Conservation (phyloP, 495 filamentous ascomycete genomes). For the Lepraria neglecta region DNA sequence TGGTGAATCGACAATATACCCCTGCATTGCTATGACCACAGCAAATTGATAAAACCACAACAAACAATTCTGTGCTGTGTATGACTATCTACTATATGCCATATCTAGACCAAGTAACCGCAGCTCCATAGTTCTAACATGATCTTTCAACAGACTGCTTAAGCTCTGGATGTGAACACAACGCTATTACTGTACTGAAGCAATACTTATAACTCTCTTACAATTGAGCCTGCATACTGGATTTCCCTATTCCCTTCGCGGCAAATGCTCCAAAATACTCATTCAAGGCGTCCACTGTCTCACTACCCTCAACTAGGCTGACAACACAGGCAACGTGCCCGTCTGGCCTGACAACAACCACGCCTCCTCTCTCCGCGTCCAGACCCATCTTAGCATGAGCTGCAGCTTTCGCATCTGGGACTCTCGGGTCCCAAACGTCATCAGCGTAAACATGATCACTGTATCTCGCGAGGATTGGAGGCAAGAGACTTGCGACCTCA, state of each 20-base stretch:
- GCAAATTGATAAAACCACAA: too few species aligned
- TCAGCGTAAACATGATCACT: constrained; percentile 81
- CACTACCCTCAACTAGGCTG: constrained; percentile 63
- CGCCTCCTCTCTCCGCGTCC: constrained; percentile 62
- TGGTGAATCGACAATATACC: neutral
- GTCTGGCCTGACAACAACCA: constrained; percentile 79
- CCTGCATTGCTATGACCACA: constrained; percentile 6
- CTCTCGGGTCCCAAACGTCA: constrained; percentile 66
- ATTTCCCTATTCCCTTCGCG: constrained; percentile 8
- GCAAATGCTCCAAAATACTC: constrained; percentile 69
- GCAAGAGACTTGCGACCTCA: constrained; percentile 59
- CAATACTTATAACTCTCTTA: neutral
- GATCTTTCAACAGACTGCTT: too few species aligned
- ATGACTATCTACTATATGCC: too few species aligned
- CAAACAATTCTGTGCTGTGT: too few species aligned
- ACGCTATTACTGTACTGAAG: too few species aligned
- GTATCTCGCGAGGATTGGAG: constrained; percentile 63
- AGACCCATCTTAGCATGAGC: constrained; percentile 86
- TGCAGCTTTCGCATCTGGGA: constrained; percentile 60
- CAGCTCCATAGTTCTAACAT: too few species aligned
- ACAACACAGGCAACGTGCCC: constrained; percentile 77
- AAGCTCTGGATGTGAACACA: too few species aligned
- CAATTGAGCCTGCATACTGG: constrained; percentile 12
- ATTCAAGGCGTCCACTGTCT: constrained; percentile 75
- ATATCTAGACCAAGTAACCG: too few species aligned